Evolutionary conservation across 1,139 yeast species (phyloP), one percentile per base, ranked within the genome.

Genomic region (Saccharomyces hybrid): DNA sequence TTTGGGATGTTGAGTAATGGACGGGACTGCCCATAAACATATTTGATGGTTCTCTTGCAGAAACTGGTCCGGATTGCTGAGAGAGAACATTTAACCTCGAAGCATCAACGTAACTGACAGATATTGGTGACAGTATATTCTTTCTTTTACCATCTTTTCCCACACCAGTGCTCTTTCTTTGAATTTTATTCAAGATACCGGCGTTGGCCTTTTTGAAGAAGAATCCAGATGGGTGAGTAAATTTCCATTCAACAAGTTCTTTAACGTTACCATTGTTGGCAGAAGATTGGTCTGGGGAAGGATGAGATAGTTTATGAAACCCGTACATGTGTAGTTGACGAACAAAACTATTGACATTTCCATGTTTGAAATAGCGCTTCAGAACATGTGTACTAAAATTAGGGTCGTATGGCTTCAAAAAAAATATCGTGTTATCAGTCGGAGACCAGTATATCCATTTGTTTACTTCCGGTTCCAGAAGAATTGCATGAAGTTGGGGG

Each of bases 241-340:
- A 91, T 70, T 88, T 96, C 98, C 98, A 91, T 4, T 79, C 58
- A 72, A 68, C 58, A 26, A 63, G 65, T 32, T 66, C 65, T 48
- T 63, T 65, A 23, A 60, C 58, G 14, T 55, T 54, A 23, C 52
- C 57, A 9, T 57, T 53, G 38, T 31, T 49, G 27, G 47, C 62
- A 30, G 55, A 52, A 50, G 58, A 28, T 56, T 59, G 58, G 42
- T 59, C 57, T 59, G 59, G 58, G 47, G 31, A 27, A 46, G 31
- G 31, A 26, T 46, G 48, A 5, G 48, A 46, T 13, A 53, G 52
- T 47, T 69, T 55, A 59, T 63, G 68, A 51, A 65, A 55, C 83
- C 86, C 93, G 65, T 86, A 86, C 93, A 86, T 86, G 70, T 86
- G 87, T 56, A 86, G 68, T 65, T 86, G 95, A 56, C 95, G 78